Evolutionary conservation across 2,329 filamentous ascomycete genomes (phyloP).

Genomic region (Fusarium incarnatum): DNA sequence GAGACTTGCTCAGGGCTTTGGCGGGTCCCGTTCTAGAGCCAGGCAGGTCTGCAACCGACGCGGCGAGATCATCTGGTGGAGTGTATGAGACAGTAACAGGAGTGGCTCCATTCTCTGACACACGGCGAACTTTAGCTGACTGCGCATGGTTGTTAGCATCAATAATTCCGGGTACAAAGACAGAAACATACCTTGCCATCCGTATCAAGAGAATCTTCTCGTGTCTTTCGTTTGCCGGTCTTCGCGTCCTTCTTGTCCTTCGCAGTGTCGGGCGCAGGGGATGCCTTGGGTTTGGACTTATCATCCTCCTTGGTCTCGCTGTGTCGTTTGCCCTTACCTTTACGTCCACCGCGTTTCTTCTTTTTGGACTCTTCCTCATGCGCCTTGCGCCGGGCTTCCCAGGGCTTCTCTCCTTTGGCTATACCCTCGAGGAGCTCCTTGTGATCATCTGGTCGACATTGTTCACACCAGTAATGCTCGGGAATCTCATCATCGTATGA

Average conservation of each 20-base stretch:
- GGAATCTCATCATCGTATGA: constrained; percentile 82
- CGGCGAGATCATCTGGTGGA: constrained; percentile 64
- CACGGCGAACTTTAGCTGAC: constrained; percentile 63
- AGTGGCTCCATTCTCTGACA: constrained; percentile 61
- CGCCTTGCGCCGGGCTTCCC: constrained; percentile 76
- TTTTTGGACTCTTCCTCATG: constrained; percentile 72
- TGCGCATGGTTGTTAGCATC: constrained; percentile 42
- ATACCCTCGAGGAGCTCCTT: constrained; percentile 83
- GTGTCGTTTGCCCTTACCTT: constrained; percentile 70
- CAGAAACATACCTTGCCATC: constrained; percentile 60
- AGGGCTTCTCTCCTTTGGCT: constrained; percentile 83
- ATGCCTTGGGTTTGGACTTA: constrained; percentile 57
- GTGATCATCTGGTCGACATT: constrained; percentile 87
- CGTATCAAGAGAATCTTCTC: constrained; percentile 67
- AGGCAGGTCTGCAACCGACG: constrained; percentile 66
- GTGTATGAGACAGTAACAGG: constrained; percentile 54
- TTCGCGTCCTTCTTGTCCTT: constrained; percentile 64
- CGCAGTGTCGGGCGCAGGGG: constrained; percentile 56
- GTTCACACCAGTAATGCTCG: constrained; percentile 91
- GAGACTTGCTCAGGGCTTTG: constrained; percentile 75
- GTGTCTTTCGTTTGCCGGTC: constrained; percentile 67
- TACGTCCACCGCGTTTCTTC: constrained; percentile 70
- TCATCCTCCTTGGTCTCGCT: constrained; percentile 76
- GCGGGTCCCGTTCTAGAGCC: constrained; percentile 75
- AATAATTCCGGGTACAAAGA: background rate